phyloP scores from a whole-genome alignment of 768 basidiomycete genomes.

The Nidularia pulvinata region DNA sequence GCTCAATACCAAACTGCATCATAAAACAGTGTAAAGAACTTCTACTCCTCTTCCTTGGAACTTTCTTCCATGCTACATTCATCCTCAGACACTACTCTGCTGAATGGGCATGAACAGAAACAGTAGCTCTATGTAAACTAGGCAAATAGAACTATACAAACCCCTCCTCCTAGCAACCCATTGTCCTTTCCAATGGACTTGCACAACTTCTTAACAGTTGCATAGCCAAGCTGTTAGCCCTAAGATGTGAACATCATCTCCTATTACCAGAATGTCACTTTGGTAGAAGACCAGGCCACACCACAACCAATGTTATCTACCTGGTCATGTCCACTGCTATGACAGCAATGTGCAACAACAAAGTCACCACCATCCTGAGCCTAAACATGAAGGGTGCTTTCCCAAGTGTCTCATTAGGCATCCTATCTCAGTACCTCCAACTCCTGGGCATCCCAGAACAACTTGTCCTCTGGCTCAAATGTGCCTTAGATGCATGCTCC shows the following conservation, averaged over 20 bases:
- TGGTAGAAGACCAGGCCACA: neutral
- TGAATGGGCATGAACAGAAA: neutral
- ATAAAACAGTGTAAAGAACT: neutral
- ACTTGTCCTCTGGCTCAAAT: neutral
- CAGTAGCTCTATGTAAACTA: neutral
- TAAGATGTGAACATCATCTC: neutral
- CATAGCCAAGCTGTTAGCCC: neutral
- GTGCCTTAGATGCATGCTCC: neutral
- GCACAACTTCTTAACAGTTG: neutral
- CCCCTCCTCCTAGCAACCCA: neutral
- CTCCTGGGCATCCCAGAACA: neutral
- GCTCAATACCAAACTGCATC: neutral
- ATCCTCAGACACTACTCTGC: neutral
- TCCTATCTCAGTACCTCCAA: neutral
- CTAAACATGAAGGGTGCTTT: neutral
- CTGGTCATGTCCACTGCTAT: neutral
- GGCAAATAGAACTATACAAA: neutral
- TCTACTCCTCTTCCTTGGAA: neutral
- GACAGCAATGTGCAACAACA: neutral
- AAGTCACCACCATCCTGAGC: neutral
- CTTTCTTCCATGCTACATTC: neutral
- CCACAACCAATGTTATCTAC: neutral
- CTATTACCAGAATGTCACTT: neutral
- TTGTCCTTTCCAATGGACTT: neutral
- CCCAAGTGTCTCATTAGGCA: neutral